phyloP scores from a whole-genome alignment of 2,329 filamentous ascomycete genomes.

The Apiospora hydei region DNA sequence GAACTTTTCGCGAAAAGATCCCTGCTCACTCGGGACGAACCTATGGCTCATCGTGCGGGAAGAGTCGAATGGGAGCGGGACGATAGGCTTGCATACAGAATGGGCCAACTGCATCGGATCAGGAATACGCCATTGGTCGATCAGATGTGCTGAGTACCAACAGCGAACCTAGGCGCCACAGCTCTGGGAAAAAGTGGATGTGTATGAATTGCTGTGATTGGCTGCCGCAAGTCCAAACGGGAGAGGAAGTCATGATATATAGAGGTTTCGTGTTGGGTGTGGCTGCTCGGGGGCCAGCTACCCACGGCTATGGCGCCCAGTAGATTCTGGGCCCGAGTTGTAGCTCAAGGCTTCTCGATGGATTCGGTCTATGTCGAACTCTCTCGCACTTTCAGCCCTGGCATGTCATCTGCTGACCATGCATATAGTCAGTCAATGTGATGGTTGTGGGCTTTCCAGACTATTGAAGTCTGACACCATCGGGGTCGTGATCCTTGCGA shows the following conservation, averaged over 20 bases:
- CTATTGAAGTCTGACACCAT: slow-evolving; percentile 2
- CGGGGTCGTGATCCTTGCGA: not conserved
- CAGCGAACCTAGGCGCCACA: slow-evolving; percentile 2
- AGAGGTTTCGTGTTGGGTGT: not conserved
- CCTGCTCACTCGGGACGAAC: not conserved
- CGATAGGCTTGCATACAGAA: not conserved
- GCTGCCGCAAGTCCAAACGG: not conserved
- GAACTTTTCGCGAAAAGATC: not conserved
- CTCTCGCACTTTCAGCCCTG: not conserved
- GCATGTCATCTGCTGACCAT: slow-evolving; percentile 20
- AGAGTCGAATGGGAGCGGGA: not conserved
- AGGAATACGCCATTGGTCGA: not conserved
- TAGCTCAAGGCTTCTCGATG: not conserved
- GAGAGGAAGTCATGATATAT: not conserved
- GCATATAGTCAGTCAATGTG: not conserved
- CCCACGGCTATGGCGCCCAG: not conserved
- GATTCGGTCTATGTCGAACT: not conserved
- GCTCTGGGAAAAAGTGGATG: slow-evolving; percentile 12
- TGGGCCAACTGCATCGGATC: not conserved
- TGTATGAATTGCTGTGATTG: not conserved
- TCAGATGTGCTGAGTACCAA: not conserved
- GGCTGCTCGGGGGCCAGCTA: not conserved
- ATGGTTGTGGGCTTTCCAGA: slow-evolving; percentile 4
- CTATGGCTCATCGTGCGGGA: not conserved
- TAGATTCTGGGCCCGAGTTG: not conserved